Percentiles rank a stretch among this genome's conserved stretches.
Conservation (phyloP, 2,329 filamentous ascomycete genomes). For the Verticillium albo-atrum region DNA sequence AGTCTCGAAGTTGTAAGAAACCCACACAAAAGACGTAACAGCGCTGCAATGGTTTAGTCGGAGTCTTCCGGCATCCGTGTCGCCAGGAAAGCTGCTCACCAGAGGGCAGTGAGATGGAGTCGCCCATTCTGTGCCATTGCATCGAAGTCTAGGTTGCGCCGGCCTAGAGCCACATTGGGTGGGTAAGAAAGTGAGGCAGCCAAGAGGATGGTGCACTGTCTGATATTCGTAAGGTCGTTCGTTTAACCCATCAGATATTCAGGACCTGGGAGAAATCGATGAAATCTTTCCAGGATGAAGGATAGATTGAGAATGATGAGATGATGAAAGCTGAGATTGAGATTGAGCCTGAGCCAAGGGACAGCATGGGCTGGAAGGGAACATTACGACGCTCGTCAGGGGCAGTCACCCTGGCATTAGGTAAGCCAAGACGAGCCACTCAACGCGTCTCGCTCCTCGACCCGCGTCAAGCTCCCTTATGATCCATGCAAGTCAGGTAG, state of each 20-base stretch:
- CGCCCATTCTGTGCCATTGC: conserved; percentile 25
- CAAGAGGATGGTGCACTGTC: not conserved
- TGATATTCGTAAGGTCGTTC: not conserved
- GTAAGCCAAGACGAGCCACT: not conserved
- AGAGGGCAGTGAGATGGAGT: conserved; percentile 28
- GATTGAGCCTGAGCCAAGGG: not conserved
- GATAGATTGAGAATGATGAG: not conserved
- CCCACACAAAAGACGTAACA: conserved; percentile 42
- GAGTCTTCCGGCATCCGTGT: not conserved
- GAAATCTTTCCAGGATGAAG: not conserved
- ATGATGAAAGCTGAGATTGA: not conserved
- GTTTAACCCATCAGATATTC: not conserved
- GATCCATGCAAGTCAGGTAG: not conserved
- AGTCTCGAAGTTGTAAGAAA: conserved; percentile 39
- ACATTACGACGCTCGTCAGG: not conserved
- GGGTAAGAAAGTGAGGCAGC: not conserved
- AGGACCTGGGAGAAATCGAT: not conserved
- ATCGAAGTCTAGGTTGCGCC: not conserved
- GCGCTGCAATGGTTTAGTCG: conserved; percentile 26
- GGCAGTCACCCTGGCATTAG: not conserved
- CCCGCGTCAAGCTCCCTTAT: conserved; percentile 12
- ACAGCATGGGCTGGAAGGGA: not conserved
- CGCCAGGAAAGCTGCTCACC: conserved; percentile 19
- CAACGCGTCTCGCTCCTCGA: not conserved
- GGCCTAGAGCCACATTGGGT: not conserved